A percentile compares a stretch with the other conserved stretches of the same genome.
phyloP scores from a whole-genome alignment of 75 land plant species.

The Sequoia sempervirens region DNA sequence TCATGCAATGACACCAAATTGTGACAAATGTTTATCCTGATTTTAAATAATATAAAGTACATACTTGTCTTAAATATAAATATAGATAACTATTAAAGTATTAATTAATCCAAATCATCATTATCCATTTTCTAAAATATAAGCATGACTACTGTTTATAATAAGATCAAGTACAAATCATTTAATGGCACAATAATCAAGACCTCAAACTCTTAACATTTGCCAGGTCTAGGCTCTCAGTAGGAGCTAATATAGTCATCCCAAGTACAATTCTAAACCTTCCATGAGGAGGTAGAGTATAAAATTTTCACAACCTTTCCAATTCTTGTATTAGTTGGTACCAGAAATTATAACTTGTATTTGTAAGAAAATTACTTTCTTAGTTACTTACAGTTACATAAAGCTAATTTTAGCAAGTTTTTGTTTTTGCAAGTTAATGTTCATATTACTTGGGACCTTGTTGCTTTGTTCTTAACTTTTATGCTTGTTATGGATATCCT shows the following conservation, averaged over 20 bases:
- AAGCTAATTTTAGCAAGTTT: not conserved
- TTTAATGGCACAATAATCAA: no score
- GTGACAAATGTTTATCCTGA: no score
- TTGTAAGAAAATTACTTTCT: not conserved
- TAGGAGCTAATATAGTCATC: not conserved
- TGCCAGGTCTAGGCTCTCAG: no score
- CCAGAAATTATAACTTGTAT: not conserved
- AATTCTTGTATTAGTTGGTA: not conserved
- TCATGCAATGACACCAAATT: no score
- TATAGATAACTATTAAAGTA: no score
- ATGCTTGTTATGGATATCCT: slow-evolving; percentile 1
- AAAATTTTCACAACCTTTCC: not conserved
- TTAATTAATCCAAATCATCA: no score
- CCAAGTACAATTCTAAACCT: not conserved
- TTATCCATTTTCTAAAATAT: no score
- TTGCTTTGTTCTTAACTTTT: not conserved
- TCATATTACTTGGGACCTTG: not conserved
- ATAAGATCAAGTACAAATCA: no score
- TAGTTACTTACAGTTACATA: not conserved
- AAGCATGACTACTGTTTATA: no score
- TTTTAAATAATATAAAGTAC: no score
- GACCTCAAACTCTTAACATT: no score
- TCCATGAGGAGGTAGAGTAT: not conserved
- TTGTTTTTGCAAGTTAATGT: not conserved
- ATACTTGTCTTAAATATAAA: no score